Evolutionary conservation across 768 basidiomycete species (phyloP).

Genomic region (Mycena polygramma): DNA sequence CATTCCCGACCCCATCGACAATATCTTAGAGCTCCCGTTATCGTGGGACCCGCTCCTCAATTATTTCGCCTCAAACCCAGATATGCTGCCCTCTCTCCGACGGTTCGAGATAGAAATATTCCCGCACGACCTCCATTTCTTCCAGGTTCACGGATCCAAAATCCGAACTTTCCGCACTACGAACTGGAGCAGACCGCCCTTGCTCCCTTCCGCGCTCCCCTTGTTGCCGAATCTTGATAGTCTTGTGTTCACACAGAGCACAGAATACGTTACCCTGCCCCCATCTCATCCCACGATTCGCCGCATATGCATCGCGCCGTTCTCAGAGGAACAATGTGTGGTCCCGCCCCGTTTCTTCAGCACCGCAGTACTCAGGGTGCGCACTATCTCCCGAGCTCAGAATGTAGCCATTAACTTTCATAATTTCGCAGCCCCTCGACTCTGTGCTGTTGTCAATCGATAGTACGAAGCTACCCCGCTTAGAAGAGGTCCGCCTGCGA

Average conservation of each 20-base stretch:
- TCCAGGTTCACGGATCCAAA: conserved; percentile 57
- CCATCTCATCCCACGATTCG: conserved; percentile 53
- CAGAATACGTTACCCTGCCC: conserved; percentile 46
- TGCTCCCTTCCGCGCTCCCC: conserved; percentile 52
- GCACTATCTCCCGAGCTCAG: not conserved
- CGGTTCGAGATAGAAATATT: conserved; percentile 62
- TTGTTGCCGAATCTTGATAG: conserved; percentile 57
- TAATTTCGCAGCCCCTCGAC: conserved; percentile 48
- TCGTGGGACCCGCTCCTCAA: conserved; percentile 57
- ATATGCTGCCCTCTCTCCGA: conserved; percentile 54
- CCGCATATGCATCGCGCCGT: conserved; percentile 61
- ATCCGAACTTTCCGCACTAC: conserved; percentile 56
- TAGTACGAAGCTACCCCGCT: conserved; percentile 47
- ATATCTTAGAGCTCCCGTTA: conserved; percentile 33
- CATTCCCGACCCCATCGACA: conserved; percentile 44
- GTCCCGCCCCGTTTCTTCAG: conserved; percentile 54
- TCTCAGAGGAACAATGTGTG: conserved; percentile 50
- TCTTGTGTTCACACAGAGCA: conserved; percentile 53
- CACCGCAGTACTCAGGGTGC: conserved; percentile 51
- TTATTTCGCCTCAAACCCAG: conserved; percentile 48
- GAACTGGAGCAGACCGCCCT: conserved; percentile 43
- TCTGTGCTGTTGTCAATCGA: conserved; percentile 54
- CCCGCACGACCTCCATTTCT: conserved; percentile 49
- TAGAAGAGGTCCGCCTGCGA: conserved; percentile 55
- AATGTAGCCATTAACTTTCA: not conserved